Percentiles rank a stretch among this genome's conserved stretches.
These are phyloP conservation scores for Centaurea solstitialis DNA, from an alignment of 129 eudicot genomes.

Conservation along the genomic window DNA sequence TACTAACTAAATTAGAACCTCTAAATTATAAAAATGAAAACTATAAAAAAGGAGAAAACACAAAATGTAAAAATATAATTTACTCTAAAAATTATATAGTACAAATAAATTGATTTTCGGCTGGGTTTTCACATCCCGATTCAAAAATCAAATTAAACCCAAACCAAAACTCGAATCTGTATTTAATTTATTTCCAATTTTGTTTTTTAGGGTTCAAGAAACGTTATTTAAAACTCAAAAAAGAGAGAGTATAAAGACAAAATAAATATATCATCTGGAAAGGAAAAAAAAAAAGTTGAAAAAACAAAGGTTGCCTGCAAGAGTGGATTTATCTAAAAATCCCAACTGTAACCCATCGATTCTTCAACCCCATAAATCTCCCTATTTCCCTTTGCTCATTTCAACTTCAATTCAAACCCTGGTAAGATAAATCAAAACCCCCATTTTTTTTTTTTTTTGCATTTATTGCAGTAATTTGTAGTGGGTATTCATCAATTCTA, in stretches of 20 bases:
- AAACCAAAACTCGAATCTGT: neutral
- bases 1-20: too few species aligned
- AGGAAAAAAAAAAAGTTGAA: neutral
- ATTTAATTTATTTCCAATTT: neutral
- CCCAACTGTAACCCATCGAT: slow-evolving; percentile 18
- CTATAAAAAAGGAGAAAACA: too few species aligned
- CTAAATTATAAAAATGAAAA: too few species aligned
- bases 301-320: slow-evolving; percentile 6
- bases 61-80: too few species aligned
- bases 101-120: too few species aligned
- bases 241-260: slow-evolving; percentile 23
- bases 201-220: neutral
- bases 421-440: slow-evolving; percentile 15
- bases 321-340: slow-evolving; percentile 9
- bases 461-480: slow-evolving; percentile 12
- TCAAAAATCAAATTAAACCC: neutral
- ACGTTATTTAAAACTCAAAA: neutral
- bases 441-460: slow-evolving; percentile 11
- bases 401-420: slow-evolving; percentile 12
- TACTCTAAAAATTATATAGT: too few species aligned
- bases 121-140: neutral
- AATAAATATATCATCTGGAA: slow-evolving; percentile 8
- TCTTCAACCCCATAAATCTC: slow-evolving; percentile 17
- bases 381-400: neutral
- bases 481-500: neutral